Evolutionary conservation across 2,329 filamentous ascomycete species (phyloP).

Genomic region (Botrytis fragariae): DNA sequence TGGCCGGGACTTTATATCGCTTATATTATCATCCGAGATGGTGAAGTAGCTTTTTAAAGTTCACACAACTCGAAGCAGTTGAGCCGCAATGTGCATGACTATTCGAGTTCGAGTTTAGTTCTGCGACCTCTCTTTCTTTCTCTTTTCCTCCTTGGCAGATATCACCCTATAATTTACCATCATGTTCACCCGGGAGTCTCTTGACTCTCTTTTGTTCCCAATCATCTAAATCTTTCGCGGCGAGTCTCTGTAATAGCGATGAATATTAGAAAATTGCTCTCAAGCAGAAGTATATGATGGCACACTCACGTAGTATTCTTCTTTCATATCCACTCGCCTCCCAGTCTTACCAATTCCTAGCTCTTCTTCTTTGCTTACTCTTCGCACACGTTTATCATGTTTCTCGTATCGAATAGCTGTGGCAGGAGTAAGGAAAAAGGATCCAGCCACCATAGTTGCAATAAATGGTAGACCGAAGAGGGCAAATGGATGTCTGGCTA

Average conservation of each 20-base stretch:
- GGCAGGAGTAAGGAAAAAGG: conserved; percentile 90
- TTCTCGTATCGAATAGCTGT: conserved; percentile 92
- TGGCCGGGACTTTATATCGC: conserved; percentile 7
- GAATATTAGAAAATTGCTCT: conserved; percentile 21
- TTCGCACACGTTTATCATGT: conserved; percentile 84
- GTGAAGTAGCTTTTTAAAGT: neutral
- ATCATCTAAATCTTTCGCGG: conserved; percentile 86
- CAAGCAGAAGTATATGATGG: neutral
- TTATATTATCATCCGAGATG: neutral
- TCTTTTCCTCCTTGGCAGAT: neutral
- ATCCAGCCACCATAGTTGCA: conserved; percentile 82
- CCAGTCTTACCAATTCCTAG: conserved; percentile 72
- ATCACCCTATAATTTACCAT: conserved; percentile 65
- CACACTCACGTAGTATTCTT: conserved; percentile 77
- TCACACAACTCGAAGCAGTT: neutral
- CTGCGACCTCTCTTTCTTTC: too few relatives aligned
- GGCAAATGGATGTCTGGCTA: conserved; percentile 80
- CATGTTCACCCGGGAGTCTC: conserved; percentile 82
- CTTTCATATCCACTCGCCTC: conserved; percentile 74
- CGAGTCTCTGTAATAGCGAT: conserved; percentile 58
- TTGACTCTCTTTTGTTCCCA: conserved; percentile 98
- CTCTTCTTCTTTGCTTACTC: conserved; percentile 82
- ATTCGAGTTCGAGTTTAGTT: neutral
- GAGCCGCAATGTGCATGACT: neutral
- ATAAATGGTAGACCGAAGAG: conserved; percentile 95